Evolutionary conservation across 345 rosid genomes (phyloP), one percentile per base, ranked within the genome.

Genomic region (Garcia nutans): DNA sequence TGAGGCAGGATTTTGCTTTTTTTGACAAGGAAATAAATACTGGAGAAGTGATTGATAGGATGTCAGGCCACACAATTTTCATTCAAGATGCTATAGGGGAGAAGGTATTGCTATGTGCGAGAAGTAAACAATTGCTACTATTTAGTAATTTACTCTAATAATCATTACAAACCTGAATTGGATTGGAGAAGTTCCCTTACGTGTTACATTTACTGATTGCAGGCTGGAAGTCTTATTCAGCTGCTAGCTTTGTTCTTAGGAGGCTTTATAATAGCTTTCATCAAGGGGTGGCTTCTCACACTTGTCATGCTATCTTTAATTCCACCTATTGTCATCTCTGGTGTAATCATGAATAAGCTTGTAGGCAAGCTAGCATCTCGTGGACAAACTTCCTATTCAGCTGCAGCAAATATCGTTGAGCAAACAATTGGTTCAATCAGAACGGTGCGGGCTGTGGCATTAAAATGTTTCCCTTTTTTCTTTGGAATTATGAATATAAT

Each of bases 81-180:
- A 66, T 78, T 52, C 81, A 66, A 33, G 76, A 78, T 64, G 81
- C 81, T 1, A 72, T 78, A 68, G 81, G 81, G 1, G 81, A 78
- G 50, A 78, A 78, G 81, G 80, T 72, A 63, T 31, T 37, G 15
- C 24, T 64, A 10, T 22, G 10, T 10, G 26, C 3, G 23, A 16
- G n/a, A 59, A 59, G 31, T 22, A 12, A 3, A 23, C 22, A 24
- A 59, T 23, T 23, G 23, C 8, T 59, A 0, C 33, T 15, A 23
- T 59, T 59, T 23, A 22, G 28, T 24, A 10, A 33, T 64, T 33
- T 64, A 17, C 19, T 52, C 56, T 16, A 3, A 52, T 52, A 20
- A 64, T 64, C 47, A 65, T 19, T 20, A 31, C 20, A 45, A 20
- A 2, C 24, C 12, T n/a, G 24, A 9, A 17, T 1, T 54, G n/a